Base-by-base conservation (phyloP, 441 rosid species). In the Gossypium aridum region DNA sequence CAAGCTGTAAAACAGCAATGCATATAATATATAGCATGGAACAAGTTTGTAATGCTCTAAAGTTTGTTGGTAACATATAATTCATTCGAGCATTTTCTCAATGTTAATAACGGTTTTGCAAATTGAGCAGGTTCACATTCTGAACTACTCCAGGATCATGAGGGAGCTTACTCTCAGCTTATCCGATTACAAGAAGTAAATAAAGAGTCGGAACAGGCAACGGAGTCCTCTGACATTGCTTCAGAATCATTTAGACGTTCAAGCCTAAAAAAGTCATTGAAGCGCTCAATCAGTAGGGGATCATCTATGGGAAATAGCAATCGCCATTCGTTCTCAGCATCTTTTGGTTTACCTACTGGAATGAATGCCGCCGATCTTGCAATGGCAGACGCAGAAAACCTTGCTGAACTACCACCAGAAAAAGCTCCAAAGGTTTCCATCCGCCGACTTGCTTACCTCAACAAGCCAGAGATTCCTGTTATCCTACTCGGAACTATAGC, bases 131-230 rank as follows among this genome's bases (percentile, higher is more conserved):
- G 86, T 57, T 16, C 80, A 23, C 88, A 87, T 65, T 77, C 80
- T 0, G 89, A 83, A 78, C 54, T 89, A 67, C 69, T 82, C 60
- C 53, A 16, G 62, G 81, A 85, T 74, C 76, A 85, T 0, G 76
- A 85, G 20, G 93, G 93, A 74, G 89, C 89, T 55, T 89, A 87
- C 54, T 80, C 84, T 17, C 88, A 83, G 79, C 87, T 87, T 60
- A 80, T 86, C 63, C 56, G 81, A 2, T 77, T 83, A 66, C 89
- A 85, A 57, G 90, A 84, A 65, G 51, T 77, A 43, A 80, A 75
- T 54, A 71, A 74, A 19, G 80, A 47, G 7, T 26, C 54, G 0
- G 69, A 75, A 65, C 73, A n/a, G 28, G 64, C 57, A 5, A 31
- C 2, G 53, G 79, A 66, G 17, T 39, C 26, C 13, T 64, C 80